Evolutionary conservation across 768 basidiomycete genomes (phyloP).

Genomic region (Imleria badia): DNA sequence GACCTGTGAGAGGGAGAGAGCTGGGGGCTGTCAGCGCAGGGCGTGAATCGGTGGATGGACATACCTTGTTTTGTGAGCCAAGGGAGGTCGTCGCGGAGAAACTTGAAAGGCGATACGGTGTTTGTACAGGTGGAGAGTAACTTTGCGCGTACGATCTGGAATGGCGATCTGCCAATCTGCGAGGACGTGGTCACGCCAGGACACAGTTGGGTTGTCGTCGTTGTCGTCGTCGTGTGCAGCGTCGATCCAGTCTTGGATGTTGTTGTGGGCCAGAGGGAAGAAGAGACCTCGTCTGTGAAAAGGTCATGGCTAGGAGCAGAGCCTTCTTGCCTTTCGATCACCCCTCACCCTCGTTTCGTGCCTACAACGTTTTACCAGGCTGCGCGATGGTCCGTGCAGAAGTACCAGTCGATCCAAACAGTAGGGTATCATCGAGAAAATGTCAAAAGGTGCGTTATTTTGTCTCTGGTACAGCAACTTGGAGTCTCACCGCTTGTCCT

Average conservation of each 20-base stretch:
- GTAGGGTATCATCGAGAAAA: too few species aligned
- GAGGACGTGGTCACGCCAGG: conserved; percentile 59
- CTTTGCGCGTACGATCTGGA: conserved; percentile 48
- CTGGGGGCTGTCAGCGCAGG: conserved; percentile 36
- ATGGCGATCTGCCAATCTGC: conserved; percentile 56
- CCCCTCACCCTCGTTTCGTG: too few species aligned
- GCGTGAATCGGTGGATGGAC: conserved; percentile 18
- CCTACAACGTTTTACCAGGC: too few species aligned
- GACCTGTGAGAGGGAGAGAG: conserved; percentile 56
- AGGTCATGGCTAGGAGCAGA: too few species aligned
- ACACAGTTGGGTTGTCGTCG: conserved; percentile 13
- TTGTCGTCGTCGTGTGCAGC: conserved; percentile 9
- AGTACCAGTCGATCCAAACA: too few species aligned
- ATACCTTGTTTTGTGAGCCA: conserved; percentile 58
- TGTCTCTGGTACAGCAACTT: too few species aligned
- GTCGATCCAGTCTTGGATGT: not conserved
- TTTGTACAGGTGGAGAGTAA: conserved; percentile 56
- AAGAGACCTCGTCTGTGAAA: too few species aligned
- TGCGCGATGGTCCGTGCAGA: too few species aligned
- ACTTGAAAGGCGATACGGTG: conserved; percentile 58
- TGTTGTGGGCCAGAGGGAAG: not conserved
- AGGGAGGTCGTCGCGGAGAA: conserved; percentile 56
- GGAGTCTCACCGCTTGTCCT: too few species aligned
- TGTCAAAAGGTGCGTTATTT: too few species aligned
- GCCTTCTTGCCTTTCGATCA: too few species aligned